Conservation (phyloP, 257 asterid species). For the Ocimum tenuiflorum region DNA sequence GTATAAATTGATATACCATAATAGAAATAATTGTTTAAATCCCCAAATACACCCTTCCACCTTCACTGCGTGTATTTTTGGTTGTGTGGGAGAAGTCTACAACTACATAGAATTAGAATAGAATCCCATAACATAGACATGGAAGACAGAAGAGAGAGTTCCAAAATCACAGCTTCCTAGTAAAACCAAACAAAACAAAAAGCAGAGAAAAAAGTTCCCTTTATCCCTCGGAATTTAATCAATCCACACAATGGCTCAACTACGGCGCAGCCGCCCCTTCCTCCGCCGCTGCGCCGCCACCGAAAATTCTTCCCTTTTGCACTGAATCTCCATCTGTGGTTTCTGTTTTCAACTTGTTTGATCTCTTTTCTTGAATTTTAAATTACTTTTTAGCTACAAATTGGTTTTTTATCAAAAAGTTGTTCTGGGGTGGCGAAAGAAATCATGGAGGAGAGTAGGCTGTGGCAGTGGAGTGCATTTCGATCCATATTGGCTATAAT, state of each 20-base stretch:
- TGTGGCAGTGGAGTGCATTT: slow-evolving; percentile 51
- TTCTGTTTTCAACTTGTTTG: slow-evolving; percentile 1
- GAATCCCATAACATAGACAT: slow-evolving; percentile 11
- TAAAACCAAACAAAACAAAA: slow-evolving; percentile 9
- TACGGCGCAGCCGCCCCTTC: slow-evolving; percentile 20
- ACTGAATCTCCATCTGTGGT: slow-evolving; percentile 15
- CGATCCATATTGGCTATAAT: slow-evolving; percentile 55
- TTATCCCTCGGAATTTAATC: neutral
- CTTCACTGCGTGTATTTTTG: slow-evolving; percentile 17
- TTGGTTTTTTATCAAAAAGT: slow-evolving; percentile 11
- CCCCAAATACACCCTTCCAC: neutral
- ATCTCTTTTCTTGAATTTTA: slow-evolving; percentile 1
- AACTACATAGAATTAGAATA: slow-evolving; percentile 8
- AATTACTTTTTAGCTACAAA: neutral
- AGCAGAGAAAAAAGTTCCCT: neutral
- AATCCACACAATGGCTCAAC: slow-evolving; percentile 19
- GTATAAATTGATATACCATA: no score
- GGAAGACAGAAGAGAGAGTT: slow-evolving; percentile 12
- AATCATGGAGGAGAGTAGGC: slow-evolving; percentile 42
- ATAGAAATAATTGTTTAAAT: neutral
- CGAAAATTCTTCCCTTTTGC: slow-evolving; percentile 7
- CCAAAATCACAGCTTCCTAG: slow-evolving; percentile 9
- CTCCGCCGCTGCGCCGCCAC: slow-evolving; percentile 17
- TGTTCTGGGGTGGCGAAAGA: slow-evolving; percentile 28
- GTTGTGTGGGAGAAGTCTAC: slow-evolving; percentile 7